Conservation (phyloP, 257 asterid genomes). For the Solanum pinnatisectum region DNA sequence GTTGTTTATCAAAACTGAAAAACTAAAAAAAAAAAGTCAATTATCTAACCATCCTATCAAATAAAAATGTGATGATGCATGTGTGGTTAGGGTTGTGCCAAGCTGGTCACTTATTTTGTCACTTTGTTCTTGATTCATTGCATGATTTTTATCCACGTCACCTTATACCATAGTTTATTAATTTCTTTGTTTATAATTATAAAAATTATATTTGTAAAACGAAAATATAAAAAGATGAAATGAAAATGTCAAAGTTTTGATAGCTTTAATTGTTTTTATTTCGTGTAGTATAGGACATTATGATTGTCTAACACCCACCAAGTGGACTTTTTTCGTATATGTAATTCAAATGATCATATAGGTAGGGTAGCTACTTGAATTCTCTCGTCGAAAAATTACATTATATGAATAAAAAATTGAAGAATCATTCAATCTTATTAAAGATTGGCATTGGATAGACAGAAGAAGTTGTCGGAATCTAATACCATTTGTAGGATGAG, state of each 20-base stretch:
- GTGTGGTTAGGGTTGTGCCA: constrained; percentile 20
- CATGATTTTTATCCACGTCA: constrained; percentile 23
- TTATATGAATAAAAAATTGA: not conserved
- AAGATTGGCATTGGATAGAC: not conserved
- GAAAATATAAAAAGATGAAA: not conserved
- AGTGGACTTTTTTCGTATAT: not conserved
- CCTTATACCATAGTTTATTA: not conserved
- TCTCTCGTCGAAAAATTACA: not conserved
- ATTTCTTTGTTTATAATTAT: not conserved
- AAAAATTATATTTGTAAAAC: not conserved
- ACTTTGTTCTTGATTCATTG: constrained; percentile 39
- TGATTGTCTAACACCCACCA: too few species aligned
- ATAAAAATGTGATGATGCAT: not conserved
- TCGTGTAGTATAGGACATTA: not conserved
- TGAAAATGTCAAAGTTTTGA: not conserved
- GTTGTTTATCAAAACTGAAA: not conserved
- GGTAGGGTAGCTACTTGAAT: not conserved
- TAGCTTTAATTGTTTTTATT: not conserved
- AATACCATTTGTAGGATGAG: not conserved
- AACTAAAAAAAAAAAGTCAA: not conserved
- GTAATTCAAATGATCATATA: not conserved
- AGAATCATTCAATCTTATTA: not conserved
- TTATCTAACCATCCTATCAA: not conserved
- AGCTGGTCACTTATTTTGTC: constrained; percentile 31
- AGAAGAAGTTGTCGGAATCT: not conserved